Conservation (phyloP, 1,139 yeast genomes). For the Magnusiomyces suaveolens region DNA sequence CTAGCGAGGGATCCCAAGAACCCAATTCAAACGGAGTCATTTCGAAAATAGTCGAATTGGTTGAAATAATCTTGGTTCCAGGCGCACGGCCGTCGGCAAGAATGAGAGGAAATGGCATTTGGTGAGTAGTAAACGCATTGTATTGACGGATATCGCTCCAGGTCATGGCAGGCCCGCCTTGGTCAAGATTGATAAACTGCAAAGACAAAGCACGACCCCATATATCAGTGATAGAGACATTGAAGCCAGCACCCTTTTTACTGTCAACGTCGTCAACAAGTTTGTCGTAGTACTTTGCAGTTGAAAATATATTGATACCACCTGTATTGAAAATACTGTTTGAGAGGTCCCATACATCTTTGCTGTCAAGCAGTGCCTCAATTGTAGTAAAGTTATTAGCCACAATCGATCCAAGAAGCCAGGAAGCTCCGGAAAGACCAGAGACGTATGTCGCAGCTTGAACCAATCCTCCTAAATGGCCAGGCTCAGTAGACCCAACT, state of each 20-base stretch:
- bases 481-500: slow-evolving; percentile 44
- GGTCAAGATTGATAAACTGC: slow-evolving; percentile 49
- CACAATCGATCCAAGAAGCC: slow-evolving; percentile 79
- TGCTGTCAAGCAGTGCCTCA: slow-evolving; percentile 43
- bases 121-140: slow-evolving; percentile 32
- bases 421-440: slow-evolving; percentile 83
- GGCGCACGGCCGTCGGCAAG: slow-evolving; percentile 82
- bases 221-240: slow-evolving; percentile 71
- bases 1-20: slow-evolving; percentile 77
- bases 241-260: slow-evolving; percentile 69
- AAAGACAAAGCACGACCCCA: slow-evolving; percentile 86
- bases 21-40: slow-evolving; percentile 74
- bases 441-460: slow-evolving; percentile 72
- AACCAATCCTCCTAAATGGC: slow-evolving; percentile 67
- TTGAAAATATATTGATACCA: slow-evolving; percentile 49
- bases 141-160: slow-evolving; percentile 54
- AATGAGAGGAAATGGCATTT: slow-evolving; percentile 84
- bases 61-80: slow-evolving; percentile 38
- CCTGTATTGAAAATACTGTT: slow-evolving; percentile 58
- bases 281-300: slow-evolving; percentile 41
- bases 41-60: slow-evolving; percentile 76
- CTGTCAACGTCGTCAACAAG: slow-evolving; percentile 46
- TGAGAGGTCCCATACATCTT: slow-evolving; percentile 62
- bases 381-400: slow-evolving; percentile 76
- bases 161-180: slow-evolving; percentile 55